Evolutionary conservation across 371 early-diverging fungal species (phyloP), one percentile per base, ranked within the genome.

Genomic region (Capillidium heterosporum): DNA sequence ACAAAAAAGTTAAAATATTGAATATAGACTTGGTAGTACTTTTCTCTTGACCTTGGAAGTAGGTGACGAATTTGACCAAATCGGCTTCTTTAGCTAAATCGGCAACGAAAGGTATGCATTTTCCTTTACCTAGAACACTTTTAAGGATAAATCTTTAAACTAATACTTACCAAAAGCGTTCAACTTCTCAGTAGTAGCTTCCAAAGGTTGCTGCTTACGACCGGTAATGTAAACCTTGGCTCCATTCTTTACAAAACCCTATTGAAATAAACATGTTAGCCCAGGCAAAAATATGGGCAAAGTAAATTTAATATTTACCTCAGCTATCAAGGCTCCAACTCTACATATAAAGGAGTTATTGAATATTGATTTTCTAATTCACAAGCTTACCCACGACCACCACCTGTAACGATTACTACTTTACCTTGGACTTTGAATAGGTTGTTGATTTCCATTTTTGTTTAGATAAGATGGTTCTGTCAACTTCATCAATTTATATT

Each of bases 351-450:
- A 40, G 23, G 29, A 47, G 17, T 48, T 35, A 32, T 43, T 43
- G 32, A 21, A 27, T 41, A 11, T 26, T 50, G 17, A n/a, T 39
- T 26, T 39, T 49, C 13, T 32, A 47, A 19, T 50, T 29, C 10
- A 28, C 11, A 3, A 1, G 10, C 23, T 53, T 64, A 74, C 71
- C 85, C 87, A 47, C 83, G 72, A 46, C 84, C 80, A 28, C 94
- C 94, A 54, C 94, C 94, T 19, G 91, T 94, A 21, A 94, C 82
- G 29, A 94, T 74, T 13, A 87, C 92, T 2, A 91, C 84, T 68
- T 91, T 92, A 62, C 76, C 85, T 59, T 82, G 76, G 51, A 91
- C 87, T 26, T 69, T 69, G 61, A 90, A 91, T 23, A 93, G 75
- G 0, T 56, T 49, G 26, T 48, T 47, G 3, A 46, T 32, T 10